Evolutionary conservation across 1,284 basidiomycete genomes (phyloP), one percentile per base, ranked within the genome.

Genomic region (Cutaneotrichosporon sp.): DNA sequence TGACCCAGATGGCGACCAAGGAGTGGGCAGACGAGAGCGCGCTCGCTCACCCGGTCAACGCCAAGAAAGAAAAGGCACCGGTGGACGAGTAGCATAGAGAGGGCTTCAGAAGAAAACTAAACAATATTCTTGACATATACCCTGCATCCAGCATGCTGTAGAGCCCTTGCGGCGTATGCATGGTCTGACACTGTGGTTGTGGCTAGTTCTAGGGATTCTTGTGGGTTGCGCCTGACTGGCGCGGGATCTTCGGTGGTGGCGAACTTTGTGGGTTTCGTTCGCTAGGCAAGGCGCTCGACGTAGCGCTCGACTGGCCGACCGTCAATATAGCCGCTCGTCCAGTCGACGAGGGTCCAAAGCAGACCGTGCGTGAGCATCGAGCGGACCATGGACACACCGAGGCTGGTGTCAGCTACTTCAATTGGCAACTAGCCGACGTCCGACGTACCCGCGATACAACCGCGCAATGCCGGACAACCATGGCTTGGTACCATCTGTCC

Each of bases 1-100:
- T 97, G 31, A 89, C 92, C 38, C 89, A 97, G 80, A 96, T 97
- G 93, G 90, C 62, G 32, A 66, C 67, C 0, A 69, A 69, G 61
- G 67, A 69, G 61, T 69, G 67, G 67, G 65, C 65, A 9, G 67
- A 69, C 62, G 66, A 68, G 64, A 65, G 59, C 42, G 62, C 66
- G 0, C 30, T 61, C 21, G 64, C 63, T 14, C 66, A 68, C 59
- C 50, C 38, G 3, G 21, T 32, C 36, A 22, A 58, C 22, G 32
- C 34, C n/a, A 22, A 50, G 40, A 31, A 38, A 11, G 38, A 50
- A 30, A 31, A 38, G n/a, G 38, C 16, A 14, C 11, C n/a, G 42
- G n/a, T 18, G 32, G 56, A 42, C 21, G 42, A 58, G 31, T 46
- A 21, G 56, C 38, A 46, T 40, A 22, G 40, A 18, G 40, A 18